Conservation (phyloP, 345 rosid genomes). For the Hevea brasiliensis region DNA sequence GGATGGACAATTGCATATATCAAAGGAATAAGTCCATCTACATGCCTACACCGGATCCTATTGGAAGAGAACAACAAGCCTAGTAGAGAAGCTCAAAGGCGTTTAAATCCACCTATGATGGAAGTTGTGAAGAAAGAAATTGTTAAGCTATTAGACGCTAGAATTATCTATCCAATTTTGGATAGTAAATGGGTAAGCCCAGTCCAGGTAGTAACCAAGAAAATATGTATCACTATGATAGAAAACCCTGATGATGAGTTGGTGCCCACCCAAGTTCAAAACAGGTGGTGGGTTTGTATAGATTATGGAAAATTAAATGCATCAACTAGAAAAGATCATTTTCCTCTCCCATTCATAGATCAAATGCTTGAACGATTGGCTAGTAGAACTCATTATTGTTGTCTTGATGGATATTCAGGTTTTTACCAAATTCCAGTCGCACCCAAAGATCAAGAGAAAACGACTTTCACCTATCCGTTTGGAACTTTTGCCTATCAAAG, state of each 20-base stretch:
- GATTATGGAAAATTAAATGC: not conserved
- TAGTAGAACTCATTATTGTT: not conserved
- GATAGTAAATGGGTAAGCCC: not conserved
- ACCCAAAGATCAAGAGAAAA: no score
- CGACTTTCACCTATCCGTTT: slow-evolving; percentile 1
- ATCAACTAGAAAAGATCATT: not conserved
- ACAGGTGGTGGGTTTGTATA: not conserved
- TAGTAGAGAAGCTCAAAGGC: not conserved
- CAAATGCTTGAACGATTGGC: not conserved
- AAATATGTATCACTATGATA: no score
- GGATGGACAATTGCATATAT: not conserved
- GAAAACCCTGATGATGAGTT: not conserved
- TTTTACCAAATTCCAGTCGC: not conserved
- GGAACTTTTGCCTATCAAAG: slow-evolving; percentile 4
- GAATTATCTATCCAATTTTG: slow-evolving; percentile 1
- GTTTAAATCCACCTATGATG: not conserved
- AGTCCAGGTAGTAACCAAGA: not conserved
- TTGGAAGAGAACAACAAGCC: not conserved
- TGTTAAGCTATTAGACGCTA: not conserved
- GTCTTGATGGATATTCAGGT: not conserved
- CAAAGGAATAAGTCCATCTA: not conserved
- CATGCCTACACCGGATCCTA: not conserved
- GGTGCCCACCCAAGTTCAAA: not conserved
- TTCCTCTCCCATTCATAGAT: not conserved
- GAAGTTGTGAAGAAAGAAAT: not conserved